Evolutionary conservation across 2,329 filamentous ascomycete genomes (phyloP).

Genomic region (Fusarium lyarnte): DNA sequence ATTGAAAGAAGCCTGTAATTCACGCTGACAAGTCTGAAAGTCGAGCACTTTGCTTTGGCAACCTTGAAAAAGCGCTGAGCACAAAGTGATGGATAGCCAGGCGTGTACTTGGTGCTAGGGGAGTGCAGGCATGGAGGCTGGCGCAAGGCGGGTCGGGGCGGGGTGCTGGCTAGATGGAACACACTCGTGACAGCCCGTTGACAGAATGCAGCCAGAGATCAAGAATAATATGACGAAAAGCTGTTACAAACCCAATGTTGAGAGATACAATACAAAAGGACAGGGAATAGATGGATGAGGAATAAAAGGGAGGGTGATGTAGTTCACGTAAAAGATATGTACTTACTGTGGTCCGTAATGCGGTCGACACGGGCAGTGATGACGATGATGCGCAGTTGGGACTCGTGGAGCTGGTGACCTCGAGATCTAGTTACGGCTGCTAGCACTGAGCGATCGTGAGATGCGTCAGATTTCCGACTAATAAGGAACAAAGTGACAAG

Average conservation of each 20-base stretch:
- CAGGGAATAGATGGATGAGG: background rate
- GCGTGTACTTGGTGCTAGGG: constrained; percentile 39
- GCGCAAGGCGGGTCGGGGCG: constrained; percentile 46
- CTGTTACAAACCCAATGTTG: background rate
- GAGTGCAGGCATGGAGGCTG: constrained; percentile 43
- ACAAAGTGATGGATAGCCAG: constrained; percentile 25
- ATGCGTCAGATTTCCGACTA: constrained; percentile 21
- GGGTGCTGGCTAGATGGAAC: constrained; percentile 46
- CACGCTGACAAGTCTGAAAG: constrained; percentile 25
- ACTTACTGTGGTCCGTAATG: constrained; percentile 32
- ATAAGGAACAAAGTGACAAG: constrained; percentile 27
- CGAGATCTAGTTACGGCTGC: constrained; percentile 36
- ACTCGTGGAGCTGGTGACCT: constrained; percentile 34
- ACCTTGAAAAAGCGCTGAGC: constrained; percentile 24
- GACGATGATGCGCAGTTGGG: constrained; percentile 35
- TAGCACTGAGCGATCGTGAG: constrained; percentile 40
- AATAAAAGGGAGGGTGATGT: background rate
- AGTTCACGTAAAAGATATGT: constrained; percentile 3
- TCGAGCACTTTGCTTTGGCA: constrained; percentile 10
- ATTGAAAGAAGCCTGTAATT: constrained; percentile 26
- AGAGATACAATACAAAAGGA: background rate
- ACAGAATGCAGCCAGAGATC: constrained; percentile 34
- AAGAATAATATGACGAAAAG: constrained; percentile 13
- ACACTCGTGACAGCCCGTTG: constrained; percentile 46
- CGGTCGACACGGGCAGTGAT: constrained; percentile 29